Base-by-base conservation (phyloP, 208 protist genomes). In the Trypanosoma caninum region DNA sequence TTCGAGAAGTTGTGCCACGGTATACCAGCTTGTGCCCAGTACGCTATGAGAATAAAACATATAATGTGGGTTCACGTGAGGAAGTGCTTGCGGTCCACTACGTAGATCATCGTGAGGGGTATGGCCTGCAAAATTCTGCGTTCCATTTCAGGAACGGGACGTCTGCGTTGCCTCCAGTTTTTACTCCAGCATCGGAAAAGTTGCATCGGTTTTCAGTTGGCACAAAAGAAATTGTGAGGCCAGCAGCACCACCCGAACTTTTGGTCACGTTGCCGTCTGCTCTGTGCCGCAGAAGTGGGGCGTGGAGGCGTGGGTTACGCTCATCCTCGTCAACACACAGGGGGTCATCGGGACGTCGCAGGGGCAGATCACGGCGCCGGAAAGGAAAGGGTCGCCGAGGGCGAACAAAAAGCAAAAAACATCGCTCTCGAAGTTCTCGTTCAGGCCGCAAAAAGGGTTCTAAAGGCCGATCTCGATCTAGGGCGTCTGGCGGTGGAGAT, bases 41-140 rank as follows among this genome's bases (percentile, higher is more conserved):
- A 20, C 78, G 87, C 10, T 94, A 91, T 61, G 84, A 82, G 18
- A 61, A 72, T 37, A 76, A 76, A n/a, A 82, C 83, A 22, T 94
- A 94, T 73, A 94, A 94, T 61, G 67, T 89, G 5, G 87, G 87
- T 28, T 87, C 79, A 1, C 65, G 61, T 46, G 63, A 56, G 20
- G 73, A 66, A 14, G 72, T 53, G 5, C 71, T 94, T 25, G 69
- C 75, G 3, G 41, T 55, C 6, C 87, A 94, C 68, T 90, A 90
- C 48, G 59, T 89, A 0, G 69, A 52, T 38, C 73, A 88, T 37
- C 73, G 87, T n/a, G 80, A 89, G 44, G 63, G 61, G 45, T 94
- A 93, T 66, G 87, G 71, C 14, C 50, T 89, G 20, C 69, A 72
- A 18, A 73, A 67, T n/a, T 67, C 81, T 9, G 63, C 45, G 38